Evolutionary conservation across 1,284 basidiomycete species (phyloP).

Genomic region (Vanrija sp.): DNA sequence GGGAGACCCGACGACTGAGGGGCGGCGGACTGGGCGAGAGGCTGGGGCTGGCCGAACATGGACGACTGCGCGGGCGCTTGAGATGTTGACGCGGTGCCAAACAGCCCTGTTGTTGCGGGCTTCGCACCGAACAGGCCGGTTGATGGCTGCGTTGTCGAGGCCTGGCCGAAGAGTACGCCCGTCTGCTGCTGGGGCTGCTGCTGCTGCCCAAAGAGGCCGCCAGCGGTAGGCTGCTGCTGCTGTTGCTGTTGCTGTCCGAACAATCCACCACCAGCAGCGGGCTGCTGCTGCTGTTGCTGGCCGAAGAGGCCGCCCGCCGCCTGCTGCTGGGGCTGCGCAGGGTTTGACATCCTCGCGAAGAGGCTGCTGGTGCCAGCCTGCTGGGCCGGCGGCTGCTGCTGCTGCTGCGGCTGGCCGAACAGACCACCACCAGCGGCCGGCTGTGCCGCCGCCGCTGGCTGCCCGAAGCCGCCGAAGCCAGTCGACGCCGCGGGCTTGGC

Average conservation of each 20-base stretch:
- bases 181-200: not conserved
- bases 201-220: conserved; percentile 13
- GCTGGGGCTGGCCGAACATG: not conserved
- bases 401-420: conserved; percentile 16
- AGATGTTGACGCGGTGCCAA: too few relatives aligned
- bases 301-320: conserved; percentile 6
- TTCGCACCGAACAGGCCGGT: conserved; percentile 4
- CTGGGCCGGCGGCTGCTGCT: conserved; percentile 1
- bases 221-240: not conserved
- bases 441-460: conserved; percentile 11
- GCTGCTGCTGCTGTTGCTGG: conserved; percentile 6
- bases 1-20: conserved; percentile 16
- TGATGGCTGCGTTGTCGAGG: conserved; percentile 1
- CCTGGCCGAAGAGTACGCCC: conserved; percentile 7
- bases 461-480: conserved; percentile 17
- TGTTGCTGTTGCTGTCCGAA: conserved; percentile 1
- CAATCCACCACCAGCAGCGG: not conserved
- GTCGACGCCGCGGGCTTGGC: conserved; percentile 3
- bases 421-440: conserved; percentile 6
- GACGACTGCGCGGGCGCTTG: not conserved
- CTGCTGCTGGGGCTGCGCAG: not conserved
- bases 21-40: not conserved
- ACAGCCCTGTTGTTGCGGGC: conserved; percentile 2
- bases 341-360: not conserved
- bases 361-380: not conserved